Evolutionary conservation across 345 rosid species (phyloP).

Genomic region (Aquilaria malaccensis): DNA sequence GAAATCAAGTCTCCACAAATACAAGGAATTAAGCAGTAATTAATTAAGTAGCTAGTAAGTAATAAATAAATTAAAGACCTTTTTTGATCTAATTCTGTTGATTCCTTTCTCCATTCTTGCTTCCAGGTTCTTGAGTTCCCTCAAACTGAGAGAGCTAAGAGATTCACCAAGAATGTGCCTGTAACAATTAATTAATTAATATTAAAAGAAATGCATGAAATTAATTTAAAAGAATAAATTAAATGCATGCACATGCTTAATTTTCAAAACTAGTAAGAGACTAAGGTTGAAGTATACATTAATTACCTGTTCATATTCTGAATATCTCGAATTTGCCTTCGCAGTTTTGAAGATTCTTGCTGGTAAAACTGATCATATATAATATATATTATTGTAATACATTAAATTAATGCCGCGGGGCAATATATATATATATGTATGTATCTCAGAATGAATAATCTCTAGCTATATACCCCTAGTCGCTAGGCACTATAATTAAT

Average conservation of each 20-base stretch:
- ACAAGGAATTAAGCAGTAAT: background rate
- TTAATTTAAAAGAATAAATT: background rate
- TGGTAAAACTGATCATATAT: conserved; percentile 54
- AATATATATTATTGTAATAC: too few relatives aligned
- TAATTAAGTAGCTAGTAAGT: too few relatives aligned
- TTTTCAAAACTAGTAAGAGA: too few relatives aligned
- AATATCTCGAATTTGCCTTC: conserved; percentile 63
- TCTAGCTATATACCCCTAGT: too few relatives aligned
- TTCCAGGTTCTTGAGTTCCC: conserved; percentile 83
- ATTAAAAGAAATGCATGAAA: background rate
- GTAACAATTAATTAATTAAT: conserved; percentile 3
- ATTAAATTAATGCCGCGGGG: too few relatives aligned
- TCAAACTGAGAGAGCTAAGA: conserved; percentile 45
- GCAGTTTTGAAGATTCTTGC: conserved; percentile 80
- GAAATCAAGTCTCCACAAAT: background rate
- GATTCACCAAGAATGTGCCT: conserved; percentile 88
- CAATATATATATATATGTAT: too few relatives aligned
- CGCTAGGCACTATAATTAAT: too few relatives aligned
- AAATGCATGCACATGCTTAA: background rate
- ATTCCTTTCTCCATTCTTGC: conserved; percentile 73
- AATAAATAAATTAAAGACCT: conserved; percentile 31
- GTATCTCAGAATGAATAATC: too few relatives aligned
- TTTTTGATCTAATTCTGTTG: conserved; percentile 74
- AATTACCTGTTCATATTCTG: conserved; percentile 65
- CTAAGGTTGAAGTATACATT: too few relatives aligned